Conservation (phyloP, 441 rosid species). For the Populus hybrid region DNA sequence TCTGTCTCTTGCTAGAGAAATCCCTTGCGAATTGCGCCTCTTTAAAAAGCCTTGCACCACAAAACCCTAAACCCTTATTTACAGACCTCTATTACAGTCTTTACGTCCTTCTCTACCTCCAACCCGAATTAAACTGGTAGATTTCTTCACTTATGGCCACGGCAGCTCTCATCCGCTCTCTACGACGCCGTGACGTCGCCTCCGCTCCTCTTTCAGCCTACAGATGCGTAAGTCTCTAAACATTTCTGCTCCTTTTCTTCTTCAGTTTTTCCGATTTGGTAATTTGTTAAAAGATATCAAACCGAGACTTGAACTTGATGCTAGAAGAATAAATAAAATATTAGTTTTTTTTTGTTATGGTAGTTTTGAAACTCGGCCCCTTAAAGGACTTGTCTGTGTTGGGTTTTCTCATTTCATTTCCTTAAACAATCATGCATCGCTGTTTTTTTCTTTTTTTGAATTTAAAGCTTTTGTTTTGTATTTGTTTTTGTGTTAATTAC, state of each 20-base stretch:
- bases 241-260: neutral
- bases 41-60: neutral
- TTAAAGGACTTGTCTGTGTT: neutral
- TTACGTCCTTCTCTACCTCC: neutral
- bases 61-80: conserved; percentile 51
- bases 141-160: conserved; percentile 48
- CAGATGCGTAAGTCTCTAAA: conserved; percentile 43
- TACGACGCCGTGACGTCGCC: conserved; percentile 69
- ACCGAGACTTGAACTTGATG: neutral
- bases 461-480: neutral
- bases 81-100: neutral
- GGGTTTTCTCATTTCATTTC: neutral
- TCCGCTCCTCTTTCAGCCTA: conserved; percentile 59
- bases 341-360: neutral
- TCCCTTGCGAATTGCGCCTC: conserved; percentile 8
- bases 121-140: neutral
- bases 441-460: neutral
- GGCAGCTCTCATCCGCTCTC: conserved; percentile 59
- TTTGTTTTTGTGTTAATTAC: neutral
- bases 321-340: neutral
- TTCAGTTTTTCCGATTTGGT: neutral
- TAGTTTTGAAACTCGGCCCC: neutral
- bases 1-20: conserved; percentile 26
- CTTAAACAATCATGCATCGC: neutral
- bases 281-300: neutral